Evolutionary conservation across 352 stramenopile genomes (phyloP).

Genomic region (Phytophthora niederhauseri): DNA sequence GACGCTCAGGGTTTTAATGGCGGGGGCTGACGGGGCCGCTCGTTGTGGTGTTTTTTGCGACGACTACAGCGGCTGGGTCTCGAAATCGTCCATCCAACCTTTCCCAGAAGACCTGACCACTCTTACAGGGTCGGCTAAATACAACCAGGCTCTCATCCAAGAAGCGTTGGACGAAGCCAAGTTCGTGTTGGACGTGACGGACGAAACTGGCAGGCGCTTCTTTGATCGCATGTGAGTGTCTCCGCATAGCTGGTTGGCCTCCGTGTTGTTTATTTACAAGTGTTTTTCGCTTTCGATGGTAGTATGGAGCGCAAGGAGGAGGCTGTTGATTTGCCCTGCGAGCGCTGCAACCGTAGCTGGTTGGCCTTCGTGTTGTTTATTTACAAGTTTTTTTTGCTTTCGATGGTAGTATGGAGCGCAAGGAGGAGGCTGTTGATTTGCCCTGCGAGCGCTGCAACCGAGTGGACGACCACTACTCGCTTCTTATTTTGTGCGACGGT

Average conservation of each 20-base stretch:
- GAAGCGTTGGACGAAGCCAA: conserved; percentile 77
- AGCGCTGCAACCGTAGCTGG: conserved; percentile 64
- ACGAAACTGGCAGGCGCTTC: conserved; percentile 60
- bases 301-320: conserved; percentile 77
- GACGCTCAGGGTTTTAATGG: background rate
- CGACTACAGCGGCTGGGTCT: conserved; percentile 71
- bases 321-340: conserved; percentile 75
- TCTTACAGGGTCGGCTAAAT: conserved; percentile 72
- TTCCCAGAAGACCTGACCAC: conserved; percentile 72
- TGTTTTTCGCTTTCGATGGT: background rate
- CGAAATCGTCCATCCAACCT: conserved; percentile 68
- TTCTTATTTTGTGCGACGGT: conserved; percentile 86
- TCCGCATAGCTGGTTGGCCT: background rate
- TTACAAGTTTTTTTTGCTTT: conserved; percentile 3
- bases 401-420: conserved; percentile 66
- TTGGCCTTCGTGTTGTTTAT: background rate
- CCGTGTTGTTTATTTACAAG: conserved; percentile 2
- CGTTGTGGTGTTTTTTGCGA: conserved; percentile 1
- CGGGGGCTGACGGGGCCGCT: conserved; percentile 1
- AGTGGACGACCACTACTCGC: conserved; percentile 81
- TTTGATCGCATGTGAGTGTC: conserved; percentile 81
- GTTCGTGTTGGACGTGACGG: conserved; percentile 62
- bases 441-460: conserved; percentile 85
- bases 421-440: conserved; percentile 69
- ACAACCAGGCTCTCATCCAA: conserved; percentile 72